Conservation (phyloP, 805 yeast species). For the Wickerhamomyces kurtzmanii region DNA sequence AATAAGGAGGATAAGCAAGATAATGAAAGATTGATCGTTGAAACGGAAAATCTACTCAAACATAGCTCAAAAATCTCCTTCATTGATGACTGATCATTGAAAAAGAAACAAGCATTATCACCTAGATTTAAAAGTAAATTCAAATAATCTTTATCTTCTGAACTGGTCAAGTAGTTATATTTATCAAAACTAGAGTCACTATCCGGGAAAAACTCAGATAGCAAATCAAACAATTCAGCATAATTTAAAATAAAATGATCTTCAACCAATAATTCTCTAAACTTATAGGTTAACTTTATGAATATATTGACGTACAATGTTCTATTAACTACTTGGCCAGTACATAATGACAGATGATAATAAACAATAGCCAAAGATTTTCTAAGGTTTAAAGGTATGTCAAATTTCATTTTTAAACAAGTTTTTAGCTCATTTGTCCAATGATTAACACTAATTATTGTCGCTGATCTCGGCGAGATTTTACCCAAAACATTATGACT, state of each 20-base stretch:
- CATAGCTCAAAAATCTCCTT: conserved; percentile 41
- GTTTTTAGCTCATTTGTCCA: conserved; percentile 84
- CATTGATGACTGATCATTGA: conserved; percentile 31
- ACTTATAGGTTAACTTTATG: conserved; percentile 37
- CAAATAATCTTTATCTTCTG: conserved; percentile 36
- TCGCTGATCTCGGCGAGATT: conserved; percentile 55
- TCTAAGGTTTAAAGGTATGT: conserved; percentile 61
- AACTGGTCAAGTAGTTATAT: conserved; percentile 18
- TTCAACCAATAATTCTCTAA: conserved; percentile 17
- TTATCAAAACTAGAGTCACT: conserved; percentile 39
- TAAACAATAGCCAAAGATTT: conserved; percentile 57
- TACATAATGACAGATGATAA: conserved; percentile 58
- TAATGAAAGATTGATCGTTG: conserved; percentile 41
- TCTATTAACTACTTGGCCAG: conserved; percentile 60
- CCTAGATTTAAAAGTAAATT: conserved; percentile 42
- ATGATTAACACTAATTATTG: conserved; percentile 64
- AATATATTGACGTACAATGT: conserved; percentile 55
- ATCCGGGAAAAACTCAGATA: conserved; percentile 28
- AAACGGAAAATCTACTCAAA: conserved; percentile 40
- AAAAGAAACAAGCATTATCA: conserved; percentile 43
- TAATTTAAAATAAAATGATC: conserved; percentile 26
- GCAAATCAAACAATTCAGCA: conserved; percentile 18
- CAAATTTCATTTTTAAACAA: conserved; percentile 70
- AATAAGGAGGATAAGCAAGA: conserved; percentile 42
- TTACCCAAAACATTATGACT: conserved; percentile 41